Evolutionary conservation across 805 yeast species (phyloP), one percentile per base, ranked within the genome.

Genomic region (Candida awuae): DNA sequence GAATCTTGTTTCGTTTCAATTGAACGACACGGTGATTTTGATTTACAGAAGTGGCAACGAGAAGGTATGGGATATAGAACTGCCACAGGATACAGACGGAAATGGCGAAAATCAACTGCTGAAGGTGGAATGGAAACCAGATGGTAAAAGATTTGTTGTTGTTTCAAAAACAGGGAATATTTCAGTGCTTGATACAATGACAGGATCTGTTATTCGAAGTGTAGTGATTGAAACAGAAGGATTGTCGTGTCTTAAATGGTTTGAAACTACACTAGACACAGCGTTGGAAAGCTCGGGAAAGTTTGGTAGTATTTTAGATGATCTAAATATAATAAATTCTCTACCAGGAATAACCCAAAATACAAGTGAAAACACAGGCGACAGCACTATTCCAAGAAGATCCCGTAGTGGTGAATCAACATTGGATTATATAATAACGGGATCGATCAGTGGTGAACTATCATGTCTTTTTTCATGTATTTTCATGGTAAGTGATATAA

Each of bases 11-110:
- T 51, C 62, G 1, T 51, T 54, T 20, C 53, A 55, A 34, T 39
- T 58, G 21, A 45, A 45, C 30, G 51, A 52, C n/a, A 46, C 47
- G 15, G 53, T 58, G 1, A 35, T 62, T 12, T 56, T 56, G 56
- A 46, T 57, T 8, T 58, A 55, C 29, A 43, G 67, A 41, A 39
- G 55, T 16, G 55, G 54, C 12, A 56, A 59, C 34, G 59, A 61
- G 38, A 43, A 48, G 28, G 63, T 59, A 13, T 62, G 62, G 65
- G 54, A 53, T 17, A 43, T 56, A 12, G 53, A 52, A 27, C 34
- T 48, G n/a, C 50, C 12, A 13, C n/a, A 18, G 5, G 17, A 15
- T 15, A 3, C 28, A 10, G 31, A 19, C 16, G 17, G 23, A 26
- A n/a, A 15, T 4, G 14, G 15, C 42, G 25, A 34, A 40, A 17